Evolutionary conservation across 352 stramenopile species (phyloP), one percentile per base, ranked within the genome.

Genomic region (Lagenidium giganteum): DNA sequence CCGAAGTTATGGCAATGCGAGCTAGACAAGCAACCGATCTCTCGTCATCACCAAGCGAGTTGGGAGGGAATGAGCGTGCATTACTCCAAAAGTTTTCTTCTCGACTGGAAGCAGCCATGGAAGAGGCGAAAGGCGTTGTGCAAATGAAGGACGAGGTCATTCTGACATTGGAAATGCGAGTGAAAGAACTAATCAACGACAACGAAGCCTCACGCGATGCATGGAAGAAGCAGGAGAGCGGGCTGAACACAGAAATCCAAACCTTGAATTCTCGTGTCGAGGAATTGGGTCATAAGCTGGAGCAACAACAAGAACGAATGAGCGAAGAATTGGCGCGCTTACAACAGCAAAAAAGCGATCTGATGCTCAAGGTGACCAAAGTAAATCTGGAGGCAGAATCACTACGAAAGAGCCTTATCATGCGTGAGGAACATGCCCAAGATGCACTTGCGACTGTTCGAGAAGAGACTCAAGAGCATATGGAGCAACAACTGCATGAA

Each of bases 41-140:
- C n/a, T n/a, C n/a, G n/a, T n/a, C n/a, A n/a, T n/a, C n/a, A n/a
- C n/a, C n/a, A n/a, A n/a, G n/a, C n/a, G n/a, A n/a, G n/a, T n/a
- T n/a, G n/a, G n/a, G n/a, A n/a, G n/a, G n/a, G n/a, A 39, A 51
- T 9, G 75, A 87, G 11, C 69, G 57, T 9, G 5, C 40, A 13
- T 54, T 85, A 31, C 49, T 88, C n/a, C 72, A 79, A 24, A 60
- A 70, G 6, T 76, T 88, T 29, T 77, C 71, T 1, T 30, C 49
- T 25, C 51, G 72, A 14, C 47, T 88, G 16, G 72, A 86, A 42
- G 49, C 64, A 20, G 70, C 76, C 1, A 88, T 88, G 70, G 22
- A 71, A 17, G 65, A 89, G 47, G 71, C 77, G 7, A 83, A 89
- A 41, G 60, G 63, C 24, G 77, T 89, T 18, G 78, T 89, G 8